Conservation (phyloP, 2,329 filamentous ascomycete species). For the Beauveria australis region DNA sequence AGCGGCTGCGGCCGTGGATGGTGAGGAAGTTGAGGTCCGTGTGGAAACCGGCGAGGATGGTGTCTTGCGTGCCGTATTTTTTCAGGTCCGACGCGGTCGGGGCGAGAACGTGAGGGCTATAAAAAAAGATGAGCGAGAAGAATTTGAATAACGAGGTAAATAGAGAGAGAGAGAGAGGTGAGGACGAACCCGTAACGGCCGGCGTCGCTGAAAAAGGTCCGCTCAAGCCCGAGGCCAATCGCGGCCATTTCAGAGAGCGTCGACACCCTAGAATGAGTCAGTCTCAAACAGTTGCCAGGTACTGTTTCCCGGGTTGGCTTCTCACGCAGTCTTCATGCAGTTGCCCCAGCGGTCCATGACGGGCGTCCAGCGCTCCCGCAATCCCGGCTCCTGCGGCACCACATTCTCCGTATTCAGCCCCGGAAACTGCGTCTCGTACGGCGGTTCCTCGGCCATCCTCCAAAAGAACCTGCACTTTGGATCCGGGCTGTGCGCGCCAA, state of each 20-base stretch:
- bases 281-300: neutral
- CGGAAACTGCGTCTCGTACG: slow-evolving; percentile 47
- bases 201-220: slow-evolving; percentile 44
- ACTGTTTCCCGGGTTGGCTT: too few relatives aligned
- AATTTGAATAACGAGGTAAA: neutral
- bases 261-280: slow-evolving; percentile 32
- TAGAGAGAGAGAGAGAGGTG: neutral
- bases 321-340: slow-evolving; percentile 51
- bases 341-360: slow-evolving; percentile 50
- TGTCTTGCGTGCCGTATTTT: slow-evolving; percentile 45
- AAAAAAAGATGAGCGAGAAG: neutral
- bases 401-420: slow-evolving; percentile 48
- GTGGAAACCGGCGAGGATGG: slow-evolving; percentile 55
- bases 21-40: slow-evolving; percentile 58
- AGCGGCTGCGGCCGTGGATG: slow-evolving; percentile 55
- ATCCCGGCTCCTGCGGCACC: slow-evolving; percentile 39
- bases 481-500: slow-evolving; percentile 47
- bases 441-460: slow-evolving; percentile 47
- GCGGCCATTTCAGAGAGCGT: slow-evolving; percentile 52
- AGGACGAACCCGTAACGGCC: slow-evolving; percentile 44
- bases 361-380: slow-evolving; percentile 43
- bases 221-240: slow-evolving; percentile 44
- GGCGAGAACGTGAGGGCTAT: slow-evolving; percentile 51
- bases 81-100: slow-evolving; percentile 51
- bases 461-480: slow-evolving; percentile 58